Percentiles rank a stretch among this genome's conserved stretches.
These are phyloP conservation scores for Strobilomyces dryophilus DNA, from an alignment of 768 basidiomycete genomes.

Conservation along the genomic window DNA sequence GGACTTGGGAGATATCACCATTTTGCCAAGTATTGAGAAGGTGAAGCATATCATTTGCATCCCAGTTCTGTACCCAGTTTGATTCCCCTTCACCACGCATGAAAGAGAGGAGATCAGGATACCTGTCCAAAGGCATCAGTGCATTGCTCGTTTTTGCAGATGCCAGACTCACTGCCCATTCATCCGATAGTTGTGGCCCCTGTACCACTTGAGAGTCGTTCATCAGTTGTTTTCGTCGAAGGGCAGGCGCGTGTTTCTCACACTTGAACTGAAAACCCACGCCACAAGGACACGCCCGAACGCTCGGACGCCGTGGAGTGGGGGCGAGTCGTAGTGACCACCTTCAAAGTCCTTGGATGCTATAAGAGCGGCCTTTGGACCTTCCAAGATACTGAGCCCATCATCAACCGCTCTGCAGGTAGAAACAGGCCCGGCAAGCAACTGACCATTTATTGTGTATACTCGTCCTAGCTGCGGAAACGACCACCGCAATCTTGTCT, in stretches of 20 bases:
- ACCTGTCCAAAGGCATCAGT: slow-evolving; percentile 27
- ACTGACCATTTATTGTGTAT: slow-evolving; percentile 51
- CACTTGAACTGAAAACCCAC: slow-evolving; percentile 54
- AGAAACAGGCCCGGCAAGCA: too few species aligned
- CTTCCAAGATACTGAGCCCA: slow-evolving; percentile 47
- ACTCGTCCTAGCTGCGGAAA: slow-evolving; percentile 52
- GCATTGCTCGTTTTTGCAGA: not conserved
- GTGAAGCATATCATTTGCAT: slow-evolving; percentile 50
- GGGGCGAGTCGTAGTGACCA: slow-evolving; percentile 46
- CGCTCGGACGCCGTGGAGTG: slow-evolving; percentile 49
- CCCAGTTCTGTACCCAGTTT: slow-evolving; percentile 42
- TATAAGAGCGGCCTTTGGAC: slow-evolving; percentile 47
- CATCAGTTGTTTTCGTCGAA: slow-evolving; percentile 46
- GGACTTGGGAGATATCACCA: slow-evolving; percentile 45
- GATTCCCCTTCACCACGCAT: slow-evolving; percentile 47
- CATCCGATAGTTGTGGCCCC: slow-evolving; percentile 40
- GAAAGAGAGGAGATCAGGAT: slow-evolving; percentile 44
- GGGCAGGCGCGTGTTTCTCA: slow-evolving; percentile 70
- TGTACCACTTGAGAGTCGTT: slow-evolving; percentile 43
- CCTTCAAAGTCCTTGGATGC: slow-evolving; percentile 50
- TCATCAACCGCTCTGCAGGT: not conserved
- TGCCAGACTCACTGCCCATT: slow-evolving; percentile 33
- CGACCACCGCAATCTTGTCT: slow-evolving; percentile 40
- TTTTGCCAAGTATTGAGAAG: slow-evolving; percentile 48
- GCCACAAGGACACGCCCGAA: slow-evolving; percentile 48